phyloP scores from a whole-genome alignment of 192 early-diverging fungal species.

The Linnemannia elongata region DNA sequence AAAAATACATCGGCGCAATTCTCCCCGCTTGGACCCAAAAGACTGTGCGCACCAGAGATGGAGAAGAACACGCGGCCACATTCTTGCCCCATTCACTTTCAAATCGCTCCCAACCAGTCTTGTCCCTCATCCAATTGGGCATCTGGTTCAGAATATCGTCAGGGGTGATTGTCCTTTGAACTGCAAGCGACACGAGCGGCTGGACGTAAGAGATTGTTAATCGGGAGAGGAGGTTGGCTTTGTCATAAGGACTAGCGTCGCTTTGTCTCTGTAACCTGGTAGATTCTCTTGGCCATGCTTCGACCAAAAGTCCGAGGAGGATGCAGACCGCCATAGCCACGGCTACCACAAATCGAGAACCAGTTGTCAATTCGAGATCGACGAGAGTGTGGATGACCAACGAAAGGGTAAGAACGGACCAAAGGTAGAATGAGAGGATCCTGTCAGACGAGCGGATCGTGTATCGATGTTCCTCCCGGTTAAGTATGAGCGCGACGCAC shows the following conservation, averaged over 20 bases:
- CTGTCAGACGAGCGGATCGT: conserved; percentile 34
- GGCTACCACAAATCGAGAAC: not conserved
- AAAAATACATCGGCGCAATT: conserved; percentile 27
- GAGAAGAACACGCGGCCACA: not conserved
- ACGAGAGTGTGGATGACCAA: not conserved
- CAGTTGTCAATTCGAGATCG: not conserved
- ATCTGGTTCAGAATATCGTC: conserved; percentile 32
- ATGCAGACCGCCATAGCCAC: not conserved
- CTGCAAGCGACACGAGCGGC: conserved; percentile 25
- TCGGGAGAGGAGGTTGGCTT: conserved; percentile 30
- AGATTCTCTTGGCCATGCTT: conserved; percentile 31
- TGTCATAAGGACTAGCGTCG: conserved; percentile 33
- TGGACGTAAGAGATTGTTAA: conserved; percentile 31
- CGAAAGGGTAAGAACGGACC: not conserved
- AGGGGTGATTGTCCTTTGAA: conserved; percentile 13
- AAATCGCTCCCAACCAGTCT: not conserved
- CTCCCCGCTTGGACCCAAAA: not conserved
- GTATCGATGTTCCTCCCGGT: conserved; percentile 25
- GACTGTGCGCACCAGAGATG: conserved; percentile 22
- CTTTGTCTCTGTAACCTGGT: conserved; percentile 22
- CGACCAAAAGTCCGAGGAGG: conserved; percentile 18
- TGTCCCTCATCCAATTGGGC: conserved; percentile 10
- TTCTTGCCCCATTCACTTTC: conserved; percentile 17
- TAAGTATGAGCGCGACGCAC: conserved; percentile 14
- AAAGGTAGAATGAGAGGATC: conserved; percentile 22